Base-by-base conservation (phyloP, 352 stramenopile genomes). In the Lagenidium giganteum region DNA sequence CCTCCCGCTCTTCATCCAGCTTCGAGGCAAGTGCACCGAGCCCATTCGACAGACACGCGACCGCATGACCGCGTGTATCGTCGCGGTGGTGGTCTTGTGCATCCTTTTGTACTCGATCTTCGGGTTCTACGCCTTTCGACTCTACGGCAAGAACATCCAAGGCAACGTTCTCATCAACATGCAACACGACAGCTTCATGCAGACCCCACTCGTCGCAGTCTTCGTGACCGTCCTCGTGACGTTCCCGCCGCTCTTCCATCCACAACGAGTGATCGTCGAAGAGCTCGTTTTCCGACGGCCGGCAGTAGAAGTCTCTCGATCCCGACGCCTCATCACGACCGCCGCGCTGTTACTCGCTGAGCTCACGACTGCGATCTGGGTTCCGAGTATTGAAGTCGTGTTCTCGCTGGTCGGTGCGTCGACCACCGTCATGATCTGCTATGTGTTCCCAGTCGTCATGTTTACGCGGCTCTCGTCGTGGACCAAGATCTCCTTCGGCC, bases 141-240 rank as follows among this genome's bases (percentile, higher is more conserved):
- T 68, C 12, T 64, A 68, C 33, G 58, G 58, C 30, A n/a, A 18
- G 4, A 14, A 43, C 6, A 42, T 40, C 5, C 49, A 50, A 11
- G 54, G 54, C 40, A 68, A 68, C 46, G 46, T 68, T 11, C 45
- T 68, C 3, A 30, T 68, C 24, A 68, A 64, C 42, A 44, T 68
- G 23, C 21, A 61, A 24, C 4, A 18, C 26, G 55, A 68, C 28
- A 9, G 25, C 8, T 46, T 56, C 38, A 68, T 68, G 58, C 25
- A 57, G 29, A n/a, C 57, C 3, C 48, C 54, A 11, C 32, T 60
- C 8, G 18, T 68, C 28, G 58, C 54, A 1, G 43, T 61, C 9
- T 54, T 61, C 35, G 23, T 56, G 12, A 46, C 55, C n/a, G 57
- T 68, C 17, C 25, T 68, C n/a, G 33, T 68, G 14, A 52, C 58